These are phyloP conservation scores for Colletotrichum plurivorum DNA, from an alignment of 2,329 filamentous ascomycete species.

Conservation along the genomic window DNA sequence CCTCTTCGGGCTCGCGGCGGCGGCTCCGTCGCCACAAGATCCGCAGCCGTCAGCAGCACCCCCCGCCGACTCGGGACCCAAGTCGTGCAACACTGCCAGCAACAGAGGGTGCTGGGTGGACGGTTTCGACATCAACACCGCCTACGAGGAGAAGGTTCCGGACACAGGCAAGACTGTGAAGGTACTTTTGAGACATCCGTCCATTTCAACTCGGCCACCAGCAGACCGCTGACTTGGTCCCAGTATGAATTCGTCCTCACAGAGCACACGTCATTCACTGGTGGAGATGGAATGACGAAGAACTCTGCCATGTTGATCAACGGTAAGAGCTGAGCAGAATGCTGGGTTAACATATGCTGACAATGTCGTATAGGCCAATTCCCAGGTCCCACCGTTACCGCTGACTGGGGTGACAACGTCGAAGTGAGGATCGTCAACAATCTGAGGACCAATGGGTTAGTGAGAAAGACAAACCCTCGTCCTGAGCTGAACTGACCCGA, in stretches of 20 bases:
- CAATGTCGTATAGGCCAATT: slow-evolving; percentile 33
- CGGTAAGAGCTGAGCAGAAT: slow-evolving; percentile 22
- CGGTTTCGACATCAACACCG: slow-evolving; percentile 49
- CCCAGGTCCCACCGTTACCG: slow-evolving; percentile 62
- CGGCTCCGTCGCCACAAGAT: slow-evolving; percentile 20
- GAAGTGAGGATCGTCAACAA: slow-evolving; percentile 77
- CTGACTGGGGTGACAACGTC: slow-evolving; percentile 65
- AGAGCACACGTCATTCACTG: slow-evolving; percentile 37
- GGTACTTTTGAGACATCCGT: slow-evolving; percentile 4
- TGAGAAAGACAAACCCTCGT: neutral
- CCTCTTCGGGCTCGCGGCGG: slow-evolving; percentile 26
- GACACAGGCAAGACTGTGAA: slow-evolving; percentile 44
- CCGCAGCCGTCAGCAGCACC: neutral
- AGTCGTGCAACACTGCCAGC: slow-evolving; percentile 43
- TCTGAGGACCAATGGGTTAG: slow-evolving; percentile 61
- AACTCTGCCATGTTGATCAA: slow-evolving; percentile 44
- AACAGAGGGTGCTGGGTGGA: slow-evolving; percentile 45
- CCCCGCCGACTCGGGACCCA: neutral
- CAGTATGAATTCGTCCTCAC: slow-evolving; percentile 42
- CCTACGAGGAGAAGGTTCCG: slow-evolving; percentile 50
- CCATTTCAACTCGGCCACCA: too few relatives aligned
- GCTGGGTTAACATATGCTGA: neutral
- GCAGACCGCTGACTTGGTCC: neutral
- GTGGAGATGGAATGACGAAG: slow-evolving; percentile 42
- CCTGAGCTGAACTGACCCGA: slow-evolving; percentile 2